Base-by-base conservation (phyloP, 139 green algal genomes). In the Raphidocelis subcapitata region DNA sequence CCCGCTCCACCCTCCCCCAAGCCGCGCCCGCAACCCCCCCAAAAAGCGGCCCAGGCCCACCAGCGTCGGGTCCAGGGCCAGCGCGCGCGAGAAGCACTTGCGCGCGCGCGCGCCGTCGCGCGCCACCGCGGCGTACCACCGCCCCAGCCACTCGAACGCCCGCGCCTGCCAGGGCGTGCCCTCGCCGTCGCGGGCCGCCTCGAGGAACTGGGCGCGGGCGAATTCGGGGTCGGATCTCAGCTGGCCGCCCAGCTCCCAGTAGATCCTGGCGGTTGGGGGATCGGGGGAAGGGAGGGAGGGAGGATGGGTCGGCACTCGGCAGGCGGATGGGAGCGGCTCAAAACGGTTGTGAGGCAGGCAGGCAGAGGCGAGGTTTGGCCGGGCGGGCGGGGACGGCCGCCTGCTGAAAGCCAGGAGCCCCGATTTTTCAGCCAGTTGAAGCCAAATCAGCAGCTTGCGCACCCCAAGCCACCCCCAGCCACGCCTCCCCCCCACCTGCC, bases 31-130 rank as follows among this genome's bases (percentile, higher is more conserved):
- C 49, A 57, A 57, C 49, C 49, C 20, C 49, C 49, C 1, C 24
- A 29, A 26, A 32, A 55, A 36, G 15, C 8, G 62, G 31, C 60
- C 77, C 73, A 67, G 79, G 26, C 66, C 56, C 46, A 87, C 82
- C 59, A 91, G 75, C 15, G 31, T 54, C 0, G 87, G 86, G 76
- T 96, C 87, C 18, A 96, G 79, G 8, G 80, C 79, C 74, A 96
- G 79, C 1, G 84, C 82, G 4, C 82, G 73, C 78, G 90, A 81
- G 74, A 86, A 96, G 82, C 86, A 94, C 41, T 85, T 81, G 52
- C 65, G 44, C 3, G 91, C 91, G 33, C 82, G 73, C 4, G 67
- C 44, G 23, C 52, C 61, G 46, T 92, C 81, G 5, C 65, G 20
- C 23, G 81, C 82, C 37, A 90, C 79, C 44, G 89, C 49, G 5